Conservation (phyloP, 1,139 yeast species). For the Pichia sp. region DNA sequence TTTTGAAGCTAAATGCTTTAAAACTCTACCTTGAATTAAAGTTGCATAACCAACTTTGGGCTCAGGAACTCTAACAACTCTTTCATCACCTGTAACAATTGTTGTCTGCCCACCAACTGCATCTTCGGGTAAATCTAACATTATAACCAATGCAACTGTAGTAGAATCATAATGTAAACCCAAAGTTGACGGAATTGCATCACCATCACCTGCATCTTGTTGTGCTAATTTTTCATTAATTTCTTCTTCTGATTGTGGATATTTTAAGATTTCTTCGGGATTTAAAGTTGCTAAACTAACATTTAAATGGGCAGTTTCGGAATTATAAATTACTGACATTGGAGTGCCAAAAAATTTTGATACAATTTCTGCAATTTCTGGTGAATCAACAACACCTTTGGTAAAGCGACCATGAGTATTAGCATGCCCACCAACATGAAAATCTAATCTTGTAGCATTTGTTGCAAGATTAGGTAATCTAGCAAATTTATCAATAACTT, state of each 20-base stretch:
- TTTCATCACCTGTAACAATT: constrained; percentile 31
- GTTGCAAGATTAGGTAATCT: constrained; percentile 30
- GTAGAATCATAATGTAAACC: constrained; percentile 35
- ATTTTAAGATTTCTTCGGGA: constrained; percentile 11
- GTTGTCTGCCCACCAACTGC: constrained; percentile 37
- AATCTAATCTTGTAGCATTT: constrained; percentile 29
- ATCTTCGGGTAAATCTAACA: constrained; percentile 30
- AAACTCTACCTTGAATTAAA: constrained; percentile 33
- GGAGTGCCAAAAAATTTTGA: constrained; percentile 26
- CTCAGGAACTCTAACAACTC: constrained; percentile 30
- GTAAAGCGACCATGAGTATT: constrained; percentile 30
- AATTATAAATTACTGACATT: constrained; percentile 29
- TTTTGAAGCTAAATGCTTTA: constrained; percentile 33
- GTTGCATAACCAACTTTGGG: constrained; percentile 34
- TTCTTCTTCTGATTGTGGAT: constrained; percentile 18
- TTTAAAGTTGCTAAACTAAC: constrained; percentile 29
- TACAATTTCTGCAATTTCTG: constrained; percentile 22
- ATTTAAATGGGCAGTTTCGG: constrained; percentile 32
- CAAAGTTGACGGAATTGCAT: constrained; percentile 24
- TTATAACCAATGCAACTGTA: constrained; percentile 32
- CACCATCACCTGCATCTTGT: constrained; percentile 20
- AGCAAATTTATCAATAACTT: constrained; percentile 27
- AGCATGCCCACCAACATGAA: constrained; percentile 24
- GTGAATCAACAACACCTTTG: constrained; percentile 9
- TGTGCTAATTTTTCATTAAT: constrained; percentile 5